Percentiles rank a stretch among this genome's conserved stretches.
Conservation (phyloP, 2,329 filamentous ascomycete genomes). For the Pseudogymnoascus sp. region DNA sequence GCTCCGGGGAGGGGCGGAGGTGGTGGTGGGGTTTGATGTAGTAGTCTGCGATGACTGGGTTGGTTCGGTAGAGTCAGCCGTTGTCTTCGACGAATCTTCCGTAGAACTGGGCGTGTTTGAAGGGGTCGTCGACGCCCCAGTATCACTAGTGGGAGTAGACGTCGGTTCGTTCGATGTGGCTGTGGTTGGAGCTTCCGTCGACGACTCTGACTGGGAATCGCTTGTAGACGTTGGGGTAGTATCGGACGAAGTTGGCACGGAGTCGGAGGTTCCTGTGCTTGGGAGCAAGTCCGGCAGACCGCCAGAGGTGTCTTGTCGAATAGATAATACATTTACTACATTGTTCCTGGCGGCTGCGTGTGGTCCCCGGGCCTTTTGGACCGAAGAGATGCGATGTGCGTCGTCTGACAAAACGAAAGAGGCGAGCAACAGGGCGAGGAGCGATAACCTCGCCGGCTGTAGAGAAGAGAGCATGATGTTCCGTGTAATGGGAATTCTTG, state of each 20-base stretch:
- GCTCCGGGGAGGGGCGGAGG: not conserved
- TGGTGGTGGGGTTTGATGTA: not conserved
- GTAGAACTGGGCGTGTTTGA: not conserved
- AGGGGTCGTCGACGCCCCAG: not conserved
- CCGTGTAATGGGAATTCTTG: not conserved
- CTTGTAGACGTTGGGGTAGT: not conserved
- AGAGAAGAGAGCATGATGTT: not conserved
- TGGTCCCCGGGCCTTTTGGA: not conserved
- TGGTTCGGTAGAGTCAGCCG: not conserved
- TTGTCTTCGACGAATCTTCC: not conserved
- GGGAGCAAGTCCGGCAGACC: not conserved
- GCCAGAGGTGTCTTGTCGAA: not conserved
- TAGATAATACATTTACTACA: not conserved
- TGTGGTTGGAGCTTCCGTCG: not conserved
- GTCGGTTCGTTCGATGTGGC: not conserved
- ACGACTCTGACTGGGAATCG: not conserved
- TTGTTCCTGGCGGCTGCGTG: not conserved
- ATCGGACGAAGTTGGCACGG: not conserved
- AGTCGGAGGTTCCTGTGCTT: not conserved
- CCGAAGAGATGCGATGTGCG: not conserved
- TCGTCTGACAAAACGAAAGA: not conserved
- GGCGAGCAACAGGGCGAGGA: not conserved
- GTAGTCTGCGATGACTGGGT: not conserved
- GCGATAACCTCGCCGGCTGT: not conserved
- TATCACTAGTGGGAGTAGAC: not conserved